A percentile compares a stretch with the other conserved stretches of the same genome.
phyloP scores from a whole-genome alignment of 176 grass and related monocot genomes.

The Rhynchospora breviuscula region DNA sequence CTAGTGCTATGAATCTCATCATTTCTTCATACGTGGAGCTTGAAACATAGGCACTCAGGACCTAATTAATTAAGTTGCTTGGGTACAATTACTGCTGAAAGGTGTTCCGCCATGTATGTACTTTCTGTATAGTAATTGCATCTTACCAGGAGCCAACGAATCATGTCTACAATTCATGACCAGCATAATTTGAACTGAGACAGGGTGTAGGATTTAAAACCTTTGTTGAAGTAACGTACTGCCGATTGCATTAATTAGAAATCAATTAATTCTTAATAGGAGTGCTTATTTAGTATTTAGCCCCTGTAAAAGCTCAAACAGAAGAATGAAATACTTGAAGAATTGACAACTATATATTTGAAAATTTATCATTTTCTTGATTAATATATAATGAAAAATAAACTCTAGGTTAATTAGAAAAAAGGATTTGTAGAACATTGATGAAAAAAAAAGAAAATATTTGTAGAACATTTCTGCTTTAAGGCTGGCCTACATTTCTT shows the following conservation, averaged over 20 bases:
- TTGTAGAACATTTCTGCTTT: too few relatives aligned
- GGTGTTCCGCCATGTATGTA: background rate
- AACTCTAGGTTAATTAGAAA: background rate
- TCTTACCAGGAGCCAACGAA: background rate
- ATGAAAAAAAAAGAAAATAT: too few relatives aligned
- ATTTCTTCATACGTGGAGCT: conserved; percentile 1
- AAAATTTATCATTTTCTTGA: background rate
- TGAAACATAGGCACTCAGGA: background rate
- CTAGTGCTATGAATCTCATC: background rate
- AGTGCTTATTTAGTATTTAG: background rate
- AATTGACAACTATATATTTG: background rate
- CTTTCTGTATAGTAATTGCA: background rate
- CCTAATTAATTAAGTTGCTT: background rate
- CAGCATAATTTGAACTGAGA: background rate
- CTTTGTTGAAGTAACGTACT: background rate
- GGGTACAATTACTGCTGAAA: background rate
- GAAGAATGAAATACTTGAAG: background rate
- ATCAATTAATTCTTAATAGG: background rate
- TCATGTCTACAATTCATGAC: conserved; percentile 14
- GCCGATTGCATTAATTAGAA: background rate
- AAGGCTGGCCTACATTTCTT: too few relatives aligned
- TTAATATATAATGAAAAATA: background rate
- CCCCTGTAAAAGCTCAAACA: background rate
- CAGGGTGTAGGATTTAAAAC: background rate
- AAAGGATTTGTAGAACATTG: background rate